A percentile compares a stretch with the other conserved stretches of the same genome.
phyloP scores from a whole-genome alignment of 2,329 filamentous ascomycete species.

The Monosporascus sp. region DNA sequence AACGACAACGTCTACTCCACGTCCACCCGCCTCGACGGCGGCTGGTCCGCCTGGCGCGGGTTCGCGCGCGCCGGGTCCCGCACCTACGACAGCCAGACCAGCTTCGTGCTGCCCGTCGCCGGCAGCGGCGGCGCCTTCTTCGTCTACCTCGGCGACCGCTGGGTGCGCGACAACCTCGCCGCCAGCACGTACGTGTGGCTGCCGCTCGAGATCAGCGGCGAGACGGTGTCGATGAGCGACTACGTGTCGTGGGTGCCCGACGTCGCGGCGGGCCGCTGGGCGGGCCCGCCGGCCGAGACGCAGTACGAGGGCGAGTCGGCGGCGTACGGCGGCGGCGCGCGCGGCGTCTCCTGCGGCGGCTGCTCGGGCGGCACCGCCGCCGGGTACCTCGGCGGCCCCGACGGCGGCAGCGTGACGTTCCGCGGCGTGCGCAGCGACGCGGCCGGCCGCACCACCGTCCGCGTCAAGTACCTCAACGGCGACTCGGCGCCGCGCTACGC shows the following conservation, averaged over 20 bases:
- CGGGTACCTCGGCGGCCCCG: slow-evolving; percentile 31
- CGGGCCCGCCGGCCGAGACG: slow-evolving; percentile 39
- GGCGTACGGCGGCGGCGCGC: slow-evolving; percentile 40
- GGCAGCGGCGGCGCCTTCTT: slow-evolving; percentile 34
- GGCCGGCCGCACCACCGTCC: slow-evolving; percentile 44
- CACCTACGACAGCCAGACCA: slow-evolving; percentile 58
- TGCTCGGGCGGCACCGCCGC: neutral
- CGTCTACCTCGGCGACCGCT: slow-evolving; percentile 62
- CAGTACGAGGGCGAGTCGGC: slow-evolving; percentile 48
- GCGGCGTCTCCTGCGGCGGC: slow-evolving; percentile 32
- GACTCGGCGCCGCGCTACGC: slow-evolving; percentile 49
- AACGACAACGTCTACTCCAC: slow-evolving; percentile 63
- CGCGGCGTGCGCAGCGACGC: slow-evolving; percentile 37
- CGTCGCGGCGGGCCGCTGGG: slow-evolving; percentile 37
- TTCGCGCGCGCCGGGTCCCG: slow-evolving; percentile 52
- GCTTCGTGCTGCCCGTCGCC: slow-evolving; percentile 47
- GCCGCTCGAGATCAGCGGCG: slow-evolving; percentile 50
- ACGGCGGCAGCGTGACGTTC: slow-evolving; percentile 44
- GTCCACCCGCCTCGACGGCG: slow-evolving; percentile 50
- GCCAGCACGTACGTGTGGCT: slow-evolving; percentile 62
- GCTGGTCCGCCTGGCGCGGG: slow-evolving; percentile 56
- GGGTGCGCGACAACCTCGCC: slow-evolving; percentile 56
- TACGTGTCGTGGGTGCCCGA: slow-evolving; percentile 51
- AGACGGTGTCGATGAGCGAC: slow-evolving; percentile 45
- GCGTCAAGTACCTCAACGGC: slow-evolving; percentile 52